A percentile compares a stretch with the other conserved stretches of the same genome.
These are phyloP conservation scores for Cordyceps militaris DNA, from an alignment of 2,329 filamentous ascomycete genomes.

Conservation along the genomic window DNA sequence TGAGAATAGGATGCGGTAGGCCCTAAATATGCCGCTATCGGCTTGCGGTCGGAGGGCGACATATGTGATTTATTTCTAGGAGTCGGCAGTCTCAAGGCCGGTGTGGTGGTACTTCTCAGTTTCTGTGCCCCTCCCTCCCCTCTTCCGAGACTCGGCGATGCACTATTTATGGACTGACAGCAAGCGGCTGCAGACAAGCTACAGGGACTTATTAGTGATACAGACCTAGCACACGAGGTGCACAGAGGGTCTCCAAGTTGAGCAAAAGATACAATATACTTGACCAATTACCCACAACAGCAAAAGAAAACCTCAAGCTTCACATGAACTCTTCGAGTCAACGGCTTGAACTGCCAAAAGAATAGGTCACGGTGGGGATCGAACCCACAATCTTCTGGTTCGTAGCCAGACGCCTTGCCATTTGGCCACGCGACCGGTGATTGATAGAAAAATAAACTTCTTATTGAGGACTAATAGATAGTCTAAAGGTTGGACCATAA, in stretches of 20 bases:
- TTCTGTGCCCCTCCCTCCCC: background rate
- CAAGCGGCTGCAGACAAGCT: background rate
- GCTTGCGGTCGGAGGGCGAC: conserved; percentile 5
- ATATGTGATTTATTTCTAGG: background rate
- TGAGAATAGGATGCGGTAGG: conserved; percentile 12
- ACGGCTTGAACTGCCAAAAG: conserved; percentile 1
- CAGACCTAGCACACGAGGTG: too few relatives aligned
- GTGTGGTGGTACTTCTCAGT: conserved; percentile 1
- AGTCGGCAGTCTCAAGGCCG: background rate
- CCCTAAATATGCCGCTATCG: conserved; percentile 10
- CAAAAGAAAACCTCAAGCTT: background rate
- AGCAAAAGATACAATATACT: background rate
- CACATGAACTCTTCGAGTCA: background rate
- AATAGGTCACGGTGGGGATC: conserved; percentile 15
- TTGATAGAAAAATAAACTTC: background rate
- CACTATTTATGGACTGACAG: background rate
- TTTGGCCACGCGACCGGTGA: conserved; percentile 14
- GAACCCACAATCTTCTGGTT: conserved; percentile 17
- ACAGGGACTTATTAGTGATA: too few relatives aligned
- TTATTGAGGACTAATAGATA: background rate
- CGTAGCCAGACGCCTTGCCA: conserved; percentile 16
- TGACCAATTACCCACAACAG: background rate
- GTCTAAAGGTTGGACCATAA: background rate
- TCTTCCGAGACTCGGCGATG: background rate
- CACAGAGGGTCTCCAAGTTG: background rate